Conservation (phyloP, 1,139 yeast species). For the Candida sanyaensis region DNA sequence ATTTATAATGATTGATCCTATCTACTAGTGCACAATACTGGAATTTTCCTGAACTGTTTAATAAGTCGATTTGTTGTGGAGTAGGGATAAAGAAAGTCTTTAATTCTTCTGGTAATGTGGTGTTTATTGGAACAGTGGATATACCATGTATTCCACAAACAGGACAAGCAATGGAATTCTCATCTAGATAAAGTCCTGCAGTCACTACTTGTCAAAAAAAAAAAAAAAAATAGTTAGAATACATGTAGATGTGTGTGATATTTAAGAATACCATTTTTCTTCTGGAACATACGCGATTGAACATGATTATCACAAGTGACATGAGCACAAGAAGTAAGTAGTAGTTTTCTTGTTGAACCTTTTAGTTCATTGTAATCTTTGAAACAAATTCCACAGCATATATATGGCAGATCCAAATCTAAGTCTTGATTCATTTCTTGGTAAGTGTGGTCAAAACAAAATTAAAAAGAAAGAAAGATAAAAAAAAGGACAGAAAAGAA, state of each 20-base stretch:
- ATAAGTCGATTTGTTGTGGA: constrained; percentile 17
- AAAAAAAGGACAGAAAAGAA: not conserved
- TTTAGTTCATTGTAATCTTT: constrained; percentile 10
- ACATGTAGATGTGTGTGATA: not conserved
- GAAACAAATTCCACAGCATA: constrained; percentile 23
- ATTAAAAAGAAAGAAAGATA: not conserved
- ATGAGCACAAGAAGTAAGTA: constrained; percentile 28
- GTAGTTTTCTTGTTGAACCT: constrained; percentile 9
- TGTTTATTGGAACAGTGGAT: constrained; percentile 15
- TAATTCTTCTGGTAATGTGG: constrained; percentile 16
- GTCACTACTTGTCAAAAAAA: not conserved
- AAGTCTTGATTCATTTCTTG: constrained; percentile 9
- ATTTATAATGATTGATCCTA: constrained; percentile 11
- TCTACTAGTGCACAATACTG: constrained; percentile 18
- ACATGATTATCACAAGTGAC: constrained; percentile 23
- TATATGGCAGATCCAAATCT: constrained; percentile 21
- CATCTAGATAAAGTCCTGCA: not conserved
- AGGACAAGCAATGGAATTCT: constrained; percentile 13
- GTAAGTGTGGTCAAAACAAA: not conserved
- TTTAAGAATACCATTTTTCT: too few relatives aligned
- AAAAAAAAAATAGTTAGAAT: not conserved
- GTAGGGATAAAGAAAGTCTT: constrained; percentile 18
- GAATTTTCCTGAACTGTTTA: constrained; percentile 17
- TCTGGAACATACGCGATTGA: constrained; percentile 11
- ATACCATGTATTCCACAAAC: constrained; percentile 15